Conservation (phyloP, 2,329 filamentous ascomycete species). For the Diaporthe longicolla region DNA sequence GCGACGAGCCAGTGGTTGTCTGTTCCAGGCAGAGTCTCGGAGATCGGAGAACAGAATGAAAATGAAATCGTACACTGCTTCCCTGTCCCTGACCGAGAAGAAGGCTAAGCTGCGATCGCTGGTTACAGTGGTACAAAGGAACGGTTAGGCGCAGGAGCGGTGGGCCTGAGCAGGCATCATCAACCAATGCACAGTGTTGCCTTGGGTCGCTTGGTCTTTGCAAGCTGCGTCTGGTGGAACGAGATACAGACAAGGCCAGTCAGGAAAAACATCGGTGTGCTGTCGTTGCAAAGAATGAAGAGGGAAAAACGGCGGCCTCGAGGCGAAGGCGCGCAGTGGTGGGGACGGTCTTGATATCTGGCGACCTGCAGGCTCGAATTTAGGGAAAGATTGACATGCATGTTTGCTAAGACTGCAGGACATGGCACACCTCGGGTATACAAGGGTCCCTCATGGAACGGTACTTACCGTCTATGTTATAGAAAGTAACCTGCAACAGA, state of each 20-base stretch:
- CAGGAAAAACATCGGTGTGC: constrained; percentile 13
- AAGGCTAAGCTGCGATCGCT: constrained; percentile 22
- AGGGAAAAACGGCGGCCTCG: constrained; percentile 10
- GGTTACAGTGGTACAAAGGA: constrained; percentile 25
- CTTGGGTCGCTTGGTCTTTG: constrained; percentile 23
- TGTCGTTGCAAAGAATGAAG: constrained; percentile 31
- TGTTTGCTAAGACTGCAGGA: constrained; percentile 34
- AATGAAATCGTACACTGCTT: constrained; percentile 23
- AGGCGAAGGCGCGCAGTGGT: constrained; percentile 11
- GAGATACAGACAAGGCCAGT: constrained; percentile 25
- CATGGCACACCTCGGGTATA: constrained; percentile 27
- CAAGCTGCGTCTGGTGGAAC: constrained; percentile 19
- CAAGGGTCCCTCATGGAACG: constrained; percentile 29
- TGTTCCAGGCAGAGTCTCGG: constrained; percentile 17
- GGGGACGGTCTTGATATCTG: constrained; percentile 37
- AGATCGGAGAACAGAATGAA: constrained; percentile 15
- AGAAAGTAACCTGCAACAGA: constrained; percentile 4
- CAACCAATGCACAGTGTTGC: constrained; percentile 32
- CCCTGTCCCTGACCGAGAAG: constrained; percentile 25
- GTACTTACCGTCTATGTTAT: constrained; percentile 37
- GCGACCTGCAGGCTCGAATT: constrained; percentile 22
- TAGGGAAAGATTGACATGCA: constrained; percentile 28
- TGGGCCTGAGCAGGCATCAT: constrained; percentile 26
- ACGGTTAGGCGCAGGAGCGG: constrained; percentile 37
- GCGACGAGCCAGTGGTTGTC: constrained; percentile 7